These are phyloP conservation scores for Davidsoniella virescens DNA, from an alignment of 2,329 filamentous ascomycete species.

Conservation along the genomic window DNA sequence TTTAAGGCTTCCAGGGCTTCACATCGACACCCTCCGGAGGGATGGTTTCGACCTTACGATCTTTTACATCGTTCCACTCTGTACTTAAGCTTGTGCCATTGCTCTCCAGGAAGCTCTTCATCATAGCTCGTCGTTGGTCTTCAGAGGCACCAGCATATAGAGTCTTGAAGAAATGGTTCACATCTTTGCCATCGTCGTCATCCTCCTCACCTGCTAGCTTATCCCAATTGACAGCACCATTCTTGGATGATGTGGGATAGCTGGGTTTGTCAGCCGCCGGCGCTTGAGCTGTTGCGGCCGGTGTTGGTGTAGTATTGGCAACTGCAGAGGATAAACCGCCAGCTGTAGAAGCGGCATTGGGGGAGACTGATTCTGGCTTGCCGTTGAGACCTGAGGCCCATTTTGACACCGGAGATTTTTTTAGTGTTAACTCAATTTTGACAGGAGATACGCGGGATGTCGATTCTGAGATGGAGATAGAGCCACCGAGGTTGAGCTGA, in stretches of 20 bases:
- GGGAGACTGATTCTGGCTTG: not conserved
- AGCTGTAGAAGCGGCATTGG: conserved; percentile 19
- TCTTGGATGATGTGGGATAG: conserved; percentile 77
- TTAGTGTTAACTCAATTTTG: conserved; percentile 64
- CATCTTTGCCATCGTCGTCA: conserved; percentile 36
- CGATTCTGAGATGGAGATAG: conserved; percentile 27
- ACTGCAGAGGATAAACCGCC: not conserved
- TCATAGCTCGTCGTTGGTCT: conserved; percentile 83
- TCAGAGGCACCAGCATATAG: conserved; percentile 62
- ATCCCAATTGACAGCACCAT: conserved; percentile 86
- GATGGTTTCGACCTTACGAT: conserved; percentile 51
- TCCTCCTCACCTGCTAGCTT: conserved; percentile 42
- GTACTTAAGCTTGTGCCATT: conserved; percentile 87
- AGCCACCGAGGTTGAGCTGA: conserved; percentile 1
- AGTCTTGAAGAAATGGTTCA: conserved; percentile 78
- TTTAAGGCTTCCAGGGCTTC: conserved; percentile 44
- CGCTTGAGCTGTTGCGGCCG: not conserved
- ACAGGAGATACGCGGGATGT: conserved; percentile 51
- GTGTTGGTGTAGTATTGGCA: conserved; percentile 5
- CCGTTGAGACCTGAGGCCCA: conserved; percentile 32
- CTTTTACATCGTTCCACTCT: conserved; percentile 71
- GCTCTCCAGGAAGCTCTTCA: conserved; percentile 91
- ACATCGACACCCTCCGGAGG: conserved; percentile 65
- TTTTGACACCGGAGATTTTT: conserved; percentile 51
- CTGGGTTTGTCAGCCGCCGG: conserved; percentile 26